Percentiles rank a stretch among this genome's conserved stretches.
Conservation (phyloP, 495 filamentous ascomycete species). For the Penicillium fimorum region DNA sequence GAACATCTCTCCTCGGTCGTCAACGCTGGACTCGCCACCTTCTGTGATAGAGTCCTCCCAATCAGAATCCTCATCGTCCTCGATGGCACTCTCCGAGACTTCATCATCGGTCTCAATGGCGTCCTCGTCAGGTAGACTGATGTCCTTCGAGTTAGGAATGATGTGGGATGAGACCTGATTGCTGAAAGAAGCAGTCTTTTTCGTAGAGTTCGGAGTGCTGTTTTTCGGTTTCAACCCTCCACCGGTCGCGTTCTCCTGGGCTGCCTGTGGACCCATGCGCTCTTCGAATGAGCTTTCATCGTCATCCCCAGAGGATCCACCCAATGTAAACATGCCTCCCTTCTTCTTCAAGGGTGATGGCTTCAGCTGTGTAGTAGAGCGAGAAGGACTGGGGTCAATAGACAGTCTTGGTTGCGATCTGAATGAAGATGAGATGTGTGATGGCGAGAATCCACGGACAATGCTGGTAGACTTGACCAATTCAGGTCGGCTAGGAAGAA, state of each 20-base stretch:
- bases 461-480: conserved; percentile 68
- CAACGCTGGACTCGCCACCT: conserved; percentile 74
- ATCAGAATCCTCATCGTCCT: conserved; percentile 83
- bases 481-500: conserved; percentile 36
- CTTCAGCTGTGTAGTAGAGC: conserved; percentile 41
- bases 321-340: conserved; percentile 70
- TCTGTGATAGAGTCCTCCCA: conserved; percentile 95
- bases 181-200: conserved; percentile 84
- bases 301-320: conserved; percentile 73
- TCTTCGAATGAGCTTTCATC: conserved; percentile 78
- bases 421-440: conserved; percentile 69
- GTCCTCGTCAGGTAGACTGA: conserved; percentile 64
- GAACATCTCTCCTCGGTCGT: conserved; percentile 72
- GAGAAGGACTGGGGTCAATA: conserved; percentile 47
- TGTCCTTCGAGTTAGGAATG: conserved; percentile 58
- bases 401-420: conserved; percentile 60
- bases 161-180: conserved; percentile 68
- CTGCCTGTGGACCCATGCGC: conserved; percentile 48
- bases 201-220: conserved; percentile 40
- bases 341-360: conserved; percentile 55
- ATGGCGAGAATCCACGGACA: conserved; percentile 84
- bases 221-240: conserved; percentile 42
- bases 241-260: conserved; percentile 52
- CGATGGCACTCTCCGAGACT: conserved; percentile 78
- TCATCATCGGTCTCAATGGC: conserved; percentile 72